Percentiles rank a stretch among this genome's conserved stretches.
Conservation (phyloP, 2,329 filamentous ascomycete species). For the Byssoonygena ceratinophila region DNA sequence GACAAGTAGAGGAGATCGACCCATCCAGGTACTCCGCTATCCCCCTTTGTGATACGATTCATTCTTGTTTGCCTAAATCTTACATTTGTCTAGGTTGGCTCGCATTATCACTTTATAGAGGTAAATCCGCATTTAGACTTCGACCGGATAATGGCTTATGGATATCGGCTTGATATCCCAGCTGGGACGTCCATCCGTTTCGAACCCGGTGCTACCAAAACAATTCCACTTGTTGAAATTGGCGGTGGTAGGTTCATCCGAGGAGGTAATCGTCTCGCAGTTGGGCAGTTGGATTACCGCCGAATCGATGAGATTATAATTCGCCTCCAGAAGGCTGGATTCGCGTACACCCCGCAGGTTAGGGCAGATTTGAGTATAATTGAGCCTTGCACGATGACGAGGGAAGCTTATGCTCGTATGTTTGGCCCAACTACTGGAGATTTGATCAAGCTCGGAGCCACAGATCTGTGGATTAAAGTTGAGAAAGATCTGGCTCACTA, state of each 20-base stretch:
- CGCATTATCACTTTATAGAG: conserved; percentile 93
- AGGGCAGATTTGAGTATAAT: conserved; percentile 46
- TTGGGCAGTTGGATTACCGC: conserved; percentile 56
- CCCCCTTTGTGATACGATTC: no score
- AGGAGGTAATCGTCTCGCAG: conserved; percentile 72
- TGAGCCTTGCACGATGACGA: conserved; percentile 59
- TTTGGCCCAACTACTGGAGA: conserved; percentile 90
- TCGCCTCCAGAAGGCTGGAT: conserved; percentile 60
- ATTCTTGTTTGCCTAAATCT: no score
- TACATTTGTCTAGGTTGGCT: conserved; percentile 50
- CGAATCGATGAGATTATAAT: conserved; percentile 56
- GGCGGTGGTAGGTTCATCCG: conserved; percentile 67
- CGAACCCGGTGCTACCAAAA: conserved; percentile 86
- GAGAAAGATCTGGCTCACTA: conserved; percentile 76
- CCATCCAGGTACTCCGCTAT: conserved; percentile 89
- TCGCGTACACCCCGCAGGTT: conserved; percentile 64
- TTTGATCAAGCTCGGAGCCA: conserved; percentile 66
- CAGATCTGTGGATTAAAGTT: conserved; percentile 81
- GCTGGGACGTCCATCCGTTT: conserved; percentile 88
- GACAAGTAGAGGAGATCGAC: conserved; percentile 76
- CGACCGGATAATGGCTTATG: conserved; percentile 71
- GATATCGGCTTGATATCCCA: conserved; percentile 77
- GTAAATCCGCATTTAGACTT: conserved; percentile 85
- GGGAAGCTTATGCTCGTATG: conserved; percentile 72
- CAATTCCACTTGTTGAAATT: conserved; percentile 81